phyloP scores from a whole-genome alignment of 768 basidiomycete species.

The Lactarius vividus region DNA sequence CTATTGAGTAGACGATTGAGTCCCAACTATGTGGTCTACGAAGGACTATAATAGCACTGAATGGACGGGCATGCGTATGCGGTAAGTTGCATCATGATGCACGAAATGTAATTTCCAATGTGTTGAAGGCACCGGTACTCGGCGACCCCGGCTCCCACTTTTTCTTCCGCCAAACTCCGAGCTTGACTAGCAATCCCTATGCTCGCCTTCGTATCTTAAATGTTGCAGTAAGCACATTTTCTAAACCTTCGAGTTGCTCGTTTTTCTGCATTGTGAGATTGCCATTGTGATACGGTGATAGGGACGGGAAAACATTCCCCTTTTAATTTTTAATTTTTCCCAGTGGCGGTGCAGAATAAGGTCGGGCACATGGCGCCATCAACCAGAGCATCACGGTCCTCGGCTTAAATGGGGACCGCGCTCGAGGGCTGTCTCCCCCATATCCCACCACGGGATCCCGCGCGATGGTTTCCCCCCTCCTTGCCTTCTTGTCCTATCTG shows the following conservation, averaged over 20 bases:
- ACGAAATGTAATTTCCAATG: background rate
- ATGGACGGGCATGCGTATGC: background rate
- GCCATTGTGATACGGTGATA: background rate
- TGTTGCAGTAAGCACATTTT: background rate
- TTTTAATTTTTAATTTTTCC: background rate
- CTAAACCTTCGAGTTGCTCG: background rate
- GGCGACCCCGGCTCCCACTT: background rate
- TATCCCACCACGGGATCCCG: background rate
- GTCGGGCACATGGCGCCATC: background rate
- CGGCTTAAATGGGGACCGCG: background rate
- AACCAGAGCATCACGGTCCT: background rate
- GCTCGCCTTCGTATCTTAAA: background rate
- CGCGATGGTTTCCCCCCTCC: constrained; percentile 1
- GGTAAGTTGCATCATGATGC: background rate
- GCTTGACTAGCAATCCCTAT: background rate
- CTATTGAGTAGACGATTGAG: too few relatives aligned
- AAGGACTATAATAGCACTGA: too few relatives aligned
- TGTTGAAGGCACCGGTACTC: background rate
- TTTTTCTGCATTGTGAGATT: background rate
- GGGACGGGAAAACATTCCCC: background rate
- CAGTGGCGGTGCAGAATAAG: background rate
- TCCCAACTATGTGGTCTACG: too few relatives aligned
- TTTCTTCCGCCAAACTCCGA: background rate
- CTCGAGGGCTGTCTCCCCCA: background rate
- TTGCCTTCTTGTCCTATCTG: background rate